Percentiles rank a stretch among this genome's conserved stretches.
Evolutionary conservation across 1,284 basidiomycete genomes (phyloP).

Genomic region (Moesziomyces sp.): DNA sequence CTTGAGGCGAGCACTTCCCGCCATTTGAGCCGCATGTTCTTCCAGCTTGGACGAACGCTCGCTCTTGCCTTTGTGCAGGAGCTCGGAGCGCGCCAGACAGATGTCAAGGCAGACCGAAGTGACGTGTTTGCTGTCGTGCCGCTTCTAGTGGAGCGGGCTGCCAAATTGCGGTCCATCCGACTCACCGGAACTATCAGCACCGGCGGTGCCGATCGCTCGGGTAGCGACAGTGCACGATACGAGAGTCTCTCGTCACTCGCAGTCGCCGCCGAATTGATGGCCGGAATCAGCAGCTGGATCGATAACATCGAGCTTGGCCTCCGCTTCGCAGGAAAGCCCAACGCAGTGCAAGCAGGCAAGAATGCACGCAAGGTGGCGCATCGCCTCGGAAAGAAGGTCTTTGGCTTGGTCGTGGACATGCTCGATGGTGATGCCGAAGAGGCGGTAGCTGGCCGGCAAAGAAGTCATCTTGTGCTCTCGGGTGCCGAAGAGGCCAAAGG

Average conservation of each 20-base stretch:
- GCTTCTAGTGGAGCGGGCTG: slow-evolving; percentile 9
- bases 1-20: slow-evolving; percentile 18
- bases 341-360: slow-evolving; percentile 18
- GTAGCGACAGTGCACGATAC: background rate
- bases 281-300: slow-evolving; percentile 35
- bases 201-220: background rate
- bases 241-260: slow-evolving; percentile 35
- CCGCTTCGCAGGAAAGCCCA: slow-evolving; percentile 2
- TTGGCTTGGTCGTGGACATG: slow-evolving; percentile 34
- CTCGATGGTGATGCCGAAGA: slow-evolving; percentile 54
- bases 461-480: background rate
- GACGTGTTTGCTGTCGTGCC: slow-evolving; percentile 15
- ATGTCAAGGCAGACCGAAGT: background rate
- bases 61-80: slow-evolving; percentile 11
- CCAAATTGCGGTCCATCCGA: slow-evolving; percentile 11
- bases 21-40: slow-evolving; percentile 26
- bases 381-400: slow-evolving; percentile 36
- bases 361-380: slow-evolving; percentile 48
- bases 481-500: background rate
- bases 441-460: background rate
- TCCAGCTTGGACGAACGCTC: slow-evolving; percentile 18
- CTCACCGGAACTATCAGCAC: background rate
- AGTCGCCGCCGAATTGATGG: slow-evolving; percentile 41
- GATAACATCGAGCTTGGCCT: slow-evolving; percentile 30
- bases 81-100: background rate